phyloP scores from a whole-genome alignment of 2,329 filamentous ascomycete species.

The Polytolypa hystricis region DNA sequence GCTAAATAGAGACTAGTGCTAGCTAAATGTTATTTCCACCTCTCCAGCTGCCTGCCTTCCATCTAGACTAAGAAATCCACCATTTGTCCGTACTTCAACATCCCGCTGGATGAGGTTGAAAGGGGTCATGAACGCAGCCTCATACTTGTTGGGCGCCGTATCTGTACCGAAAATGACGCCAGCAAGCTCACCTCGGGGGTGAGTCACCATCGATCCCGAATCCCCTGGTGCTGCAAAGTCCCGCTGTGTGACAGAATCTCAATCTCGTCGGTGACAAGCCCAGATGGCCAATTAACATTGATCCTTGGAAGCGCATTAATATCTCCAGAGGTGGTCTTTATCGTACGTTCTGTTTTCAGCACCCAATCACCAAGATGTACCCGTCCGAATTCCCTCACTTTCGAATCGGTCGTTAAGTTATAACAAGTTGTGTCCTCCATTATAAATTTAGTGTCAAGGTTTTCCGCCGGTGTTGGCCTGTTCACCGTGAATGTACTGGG shows the following conservation, averaged over 20 bases:
- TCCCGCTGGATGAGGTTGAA: too few relatives aligned
- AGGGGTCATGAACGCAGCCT: too few relatives aligned
- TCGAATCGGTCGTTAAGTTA: too few relatives aligned
- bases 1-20: too few relatives aligned
- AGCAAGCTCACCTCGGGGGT: background rate
- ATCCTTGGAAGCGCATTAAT: background rate
- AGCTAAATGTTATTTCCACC: too few relatives aligned
- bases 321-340: background rate
- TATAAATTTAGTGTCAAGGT: too few relatives aligned
- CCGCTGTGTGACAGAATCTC: background rate
- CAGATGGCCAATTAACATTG: background rate
- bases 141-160: too few relatives aligned
- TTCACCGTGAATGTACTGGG: background rate
- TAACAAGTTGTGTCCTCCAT: too few relatives aligned
- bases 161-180: constrained; percentile 1
- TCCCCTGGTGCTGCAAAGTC: constrained; percentile 1
- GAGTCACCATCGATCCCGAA: constrained; percentile 1
- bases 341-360: background rate
- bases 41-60: too few relatives aligned
- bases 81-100: too few relatives aligned
- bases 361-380: background rate
- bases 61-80: too few relatives aligned
- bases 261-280: background rate
- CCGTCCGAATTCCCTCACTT: background rate
- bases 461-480: constrained; percentile 1